Conservation (phyloP, 495 filamentous ascomycete genomes). For the Xylaria grammica region DNA sequence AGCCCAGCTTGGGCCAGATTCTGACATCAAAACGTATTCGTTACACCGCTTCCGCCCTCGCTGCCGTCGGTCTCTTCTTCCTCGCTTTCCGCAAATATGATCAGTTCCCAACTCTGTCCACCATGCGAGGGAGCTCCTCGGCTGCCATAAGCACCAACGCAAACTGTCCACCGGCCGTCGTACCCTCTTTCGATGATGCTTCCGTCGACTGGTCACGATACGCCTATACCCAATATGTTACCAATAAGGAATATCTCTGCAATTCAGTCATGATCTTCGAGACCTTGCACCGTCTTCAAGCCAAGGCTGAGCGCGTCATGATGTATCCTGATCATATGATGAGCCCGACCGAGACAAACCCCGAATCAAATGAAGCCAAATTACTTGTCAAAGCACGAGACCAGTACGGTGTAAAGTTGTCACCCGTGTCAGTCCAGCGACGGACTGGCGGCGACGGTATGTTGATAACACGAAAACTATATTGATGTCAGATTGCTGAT, state of each 20-base stretch:
- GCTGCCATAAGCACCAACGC: constrained; percentile 25
- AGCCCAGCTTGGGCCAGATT: constrained; percentile 38
- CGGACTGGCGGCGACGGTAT: constrained; percentile 49
- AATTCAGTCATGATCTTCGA: constrained; percentile 80
- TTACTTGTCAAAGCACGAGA: constrained; percentile 65
- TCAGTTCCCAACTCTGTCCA: constrained; percentile 35
- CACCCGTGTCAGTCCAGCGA: constrained; percentile 64
- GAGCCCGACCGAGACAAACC: constrained; percentile 39
- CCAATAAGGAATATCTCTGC: constrained; percentile 70
- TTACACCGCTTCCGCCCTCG: constrained; percentile 32
- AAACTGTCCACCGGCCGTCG: constrained; percentile 35
- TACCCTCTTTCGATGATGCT: constrained; percentile 30
- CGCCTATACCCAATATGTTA: constrained; percentile 77
- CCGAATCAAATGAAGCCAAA: constrained; percentile 53
- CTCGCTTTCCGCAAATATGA: constrained; percentile 39
- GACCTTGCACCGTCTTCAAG: constrained; percentile 61
- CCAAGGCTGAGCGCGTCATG: constrained; percentile 68
- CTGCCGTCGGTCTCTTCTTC: constrained; percentile 33
- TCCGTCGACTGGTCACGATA: constrained; percentile 63
- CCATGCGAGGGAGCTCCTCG: constrained; percentile 25
- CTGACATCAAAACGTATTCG: constrained; percentile 38
- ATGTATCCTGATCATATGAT: constrained; percentile 67
- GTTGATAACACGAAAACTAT: constrained; percentile 11
- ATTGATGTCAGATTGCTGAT: constrained; percentile 24
- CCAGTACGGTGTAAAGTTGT: constrained; percentile 64